Percentiles rank a stretch among this genome's conserved stretches.
These are phyloP conservation scores for Pseudozyma hubeiensis DNA, from an alignment of 1,284 basidiomycete species.

Conservation along the genomic window DNA sequence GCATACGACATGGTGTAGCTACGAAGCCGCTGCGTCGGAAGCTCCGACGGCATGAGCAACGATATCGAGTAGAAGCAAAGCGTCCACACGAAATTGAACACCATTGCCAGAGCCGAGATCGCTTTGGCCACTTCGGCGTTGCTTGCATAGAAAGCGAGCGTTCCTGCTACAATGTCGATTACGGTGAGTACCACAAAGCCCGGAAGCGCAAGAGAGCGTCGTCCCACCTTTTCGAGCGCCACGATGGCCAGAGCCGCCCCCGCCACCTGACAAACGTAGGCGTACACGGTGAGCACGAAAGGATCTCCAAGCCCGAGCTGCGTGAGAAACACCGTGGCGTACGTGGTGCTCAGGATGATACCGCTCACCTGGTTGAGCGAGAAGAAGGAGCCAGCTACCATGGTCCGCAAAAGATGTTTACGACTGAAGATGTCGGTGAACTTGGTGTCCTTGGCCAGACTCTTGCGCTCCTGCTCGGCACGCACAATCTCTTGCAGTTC, in stretches of 20 bases:
- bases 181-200: slow-evolving; percentile 50
- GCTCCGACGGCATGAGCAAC: slow-evolving; percentile 57
- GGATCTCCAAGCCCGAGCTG: slow-evolving; percentile 52
- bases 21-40: slow-evolving; percentile 54
- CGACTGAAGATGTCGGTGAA: slow-evolving; percentile 56
- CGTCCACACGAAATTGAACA: slow-evolving; percentile 62
- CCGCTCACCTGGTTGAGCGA: slow-evolving; percentile 60
- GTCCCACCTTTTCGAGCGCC: slow-evolving; percentile 53
- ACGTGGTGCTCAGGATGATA: slow-evolving; percentile 59
- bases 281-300: slow-evolving; percentile 54
- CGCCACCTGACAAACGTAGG: slow-evolving; percentile 46
- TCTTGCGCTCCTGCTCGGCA: slow-evolving; percentile 52
- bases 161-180: slow-evolving; percentile 52
- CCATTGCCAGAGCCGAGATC: slow-evolving; percentile 54
- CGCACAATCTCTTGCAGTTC: slow-evolving; percentile 48
- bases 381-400: slow-evolving; percentile 59
- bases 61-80: slow-evolving; percentile 60
- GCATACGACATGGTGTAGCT: slow-evolving; percentile 62
- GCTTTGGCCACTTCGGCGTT: slow-evolving; percentile 32
- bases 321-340: slow-evolving; percentile 55
- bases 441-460: slow-evolving; percentile 34
- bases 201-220: slow-evolving; percentile 48
- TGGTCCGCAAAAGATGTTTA: slow-evolving; percentile 48
- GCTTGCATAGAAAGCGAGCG: slow-evolving; percentile 36
- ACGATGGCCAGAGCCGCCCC: slow-evolving; percentile 55